Evolutionary conservation across 2,329 filamentous ascomycete species (phyloP).

Genomic region (Alternaria ethzedia): DNA sequence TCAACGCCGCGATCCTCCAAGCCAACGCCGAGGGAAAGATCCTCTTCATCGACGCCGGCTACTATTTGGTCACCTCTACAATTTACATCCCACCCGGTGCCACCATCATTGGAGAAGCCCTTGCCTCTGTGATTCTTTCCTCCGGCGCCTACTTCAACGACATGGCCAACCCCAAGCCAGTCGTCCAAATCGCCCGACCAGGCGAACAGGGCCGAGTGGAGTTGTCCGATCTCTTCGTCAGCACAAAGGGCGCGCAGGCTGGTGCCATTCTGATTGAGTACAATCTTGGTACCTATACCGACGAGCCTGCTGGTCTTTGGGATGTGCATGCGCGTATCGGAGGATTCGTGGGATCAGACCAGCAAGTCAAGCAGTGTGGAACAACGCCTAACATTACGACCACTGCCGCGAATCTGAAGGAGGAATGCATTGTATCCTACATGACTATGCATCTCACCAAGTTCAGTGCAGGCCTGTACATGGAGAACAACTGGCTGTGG

Average conservation of each 20-base stretch:
- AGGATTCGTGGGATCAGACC: conserved; percentile 76
- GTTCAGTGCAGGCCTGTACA: conserved; percentile 66
- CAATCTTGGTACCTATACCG: conserved; percentile 63
- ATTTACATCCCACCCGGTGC: conserved; percentile 70
- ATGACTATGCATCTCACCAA: conserved; percentile 57
- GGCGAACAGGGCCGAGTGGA: conserved; percentile 72
- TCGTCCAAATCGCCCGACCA: conserved; percentile 70
- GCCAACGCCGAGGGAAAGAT: conserved; percentile 61
- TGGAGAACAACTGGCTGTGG: conserved; percentile 95
- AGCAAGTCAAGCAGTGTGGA: conserved; percentile 77
- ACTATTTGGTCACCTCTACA: conserved; percentile 62
- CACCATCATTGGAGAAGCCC: conserved; percentile 83
- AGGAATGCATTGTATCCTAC: conserved; percentile 76
- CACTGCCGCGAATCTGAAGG: conserved; percentile 56
- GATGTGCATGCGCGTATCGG: conserved; percentile 87
- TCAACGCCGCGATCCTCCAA: conserved; percentile 75
- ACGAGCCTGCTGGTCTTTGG: conserved; percentile 77
- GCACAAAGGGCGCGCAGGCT: conserved; percentile 68
- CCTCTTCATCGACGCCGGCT: conserved; percentile 65
- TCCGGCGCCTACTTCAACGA: conserved; percentile 60
- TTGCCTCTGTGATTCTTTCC: conserved; percentile 82
- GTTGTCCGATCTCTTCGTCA: conserved; percentile 74
- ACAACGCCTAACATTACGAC: conserved; percentile 72
- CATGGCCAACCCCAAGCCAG: conserved; percentile 65
- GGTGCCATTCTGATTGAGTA: conserved; percentile 76